Percentiles rank a stretch among this genome's conserved stretches.
These are phyloP conservation scores for Saturnispora saitoi DNA, from an alignment of 805 yeast genomes.

Conservation along the genomic window DNA sequence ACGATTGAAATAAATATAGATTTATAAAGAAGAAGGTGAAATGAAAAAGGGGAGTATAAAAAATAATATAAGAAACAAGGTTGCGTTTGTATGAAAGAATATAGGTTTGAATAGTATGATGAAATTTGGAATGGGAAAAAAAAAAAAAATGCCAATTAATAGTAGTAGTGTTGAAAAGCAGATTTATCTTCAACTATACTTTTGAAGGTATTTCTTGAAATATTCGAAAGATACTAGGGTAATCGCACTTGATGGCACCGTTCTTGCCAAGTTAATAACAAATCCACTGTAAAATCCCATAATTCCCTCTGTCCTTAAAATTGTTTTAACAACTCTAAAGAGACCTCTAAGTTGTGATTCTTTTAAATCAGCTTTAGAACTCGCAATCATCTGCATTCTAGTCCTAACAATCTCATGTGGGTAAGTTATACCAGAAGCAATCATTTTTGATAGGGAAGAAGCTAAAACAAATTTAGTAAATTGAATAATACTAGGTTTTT, in stretches of 20 bases:
- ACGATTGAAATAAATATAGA: neutral
- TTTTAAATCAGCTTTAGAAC: slow-evolving; percentile 14
- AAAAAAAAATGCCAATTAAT: neutral
- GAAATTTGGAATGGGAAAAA: neutral
- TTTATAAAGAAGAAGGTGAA: too few species aligned
- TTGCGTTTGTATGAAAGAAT: neutral
- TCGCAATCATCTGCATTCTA: slow-evolving; percentile 59
- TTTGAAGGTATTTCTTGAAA: slow-evolving; percentile 45
- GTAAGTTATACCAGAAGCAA: slow-evolving; percentile 81
- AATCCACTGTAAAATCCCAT: slow-evolving; percentile 87
- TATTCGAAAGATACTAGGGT: slow-evolving; percentile 89
- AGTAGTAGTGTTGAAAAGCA: neutral
- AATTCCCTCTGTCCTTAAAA: slow-evolving; percentile 61
- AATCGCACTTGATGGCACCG: slow-evolving; percentile 94
- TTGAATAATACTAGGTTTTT: slow-evolving; percentile 7
- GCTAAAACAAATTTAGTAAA: slow-evolving; percentile 49
- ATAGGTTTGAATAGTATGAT: neutral
- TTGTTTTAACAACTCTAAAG: slow-evolving; percentile 28
- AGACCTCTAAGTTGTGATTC: slow-evolving; percentile 21
- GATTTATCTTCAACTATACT: slow-evolving; percentile 6
- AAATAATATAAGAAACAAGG: too few species aligned
- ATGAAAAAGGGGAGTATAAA: too few species aligned
- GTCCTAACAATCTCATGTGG: slow-evolving; percentile 95
- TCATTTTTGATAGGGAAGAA: slow-evolving; percentile 74
- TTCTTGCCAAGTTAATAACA: slow-evolving; percentile 73